Evolutionary conservation across 2,329 filamentous ascomycete species (phyloP), one percentile per base, ranked within the genome.

Genomic region (Cyphellophora attinorum): DNA sequence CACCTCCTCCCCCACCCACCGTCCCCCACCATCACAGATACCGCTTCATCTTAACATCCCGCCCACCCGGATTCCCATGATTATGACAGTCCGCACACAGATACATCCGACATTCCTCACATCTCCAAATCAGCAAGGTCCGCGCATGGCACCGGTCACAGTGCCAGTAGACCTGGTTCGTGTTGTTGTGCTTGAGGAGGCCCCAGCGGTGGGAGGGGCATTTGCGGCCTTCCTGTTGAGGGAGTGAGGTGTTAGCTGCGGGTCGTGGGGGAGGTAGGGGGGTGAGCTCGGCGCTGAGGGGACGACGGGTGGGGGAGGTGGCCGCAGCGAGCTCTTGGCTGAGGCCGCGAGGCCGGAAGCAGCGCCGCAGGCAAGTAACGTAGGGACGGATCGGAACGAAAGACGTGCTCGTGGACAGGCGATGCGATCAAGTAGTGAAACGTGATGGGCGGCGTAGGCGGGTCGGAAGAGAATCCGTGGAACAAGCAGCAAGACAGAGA

Each of bases 71-170:
- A 19, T 31, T 31, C 15, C 29, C 19, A 18, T 19, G 29, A 19
- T 31, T 19, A 12, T 19, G 29, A 12, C 29, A 31, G 13, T 31
- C 19, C 8, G 29, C 15, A 31, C 29, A 31, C 6, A 31, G 29
- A n/a, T 19, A 31, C 15, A 31, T 18, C 13, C 29, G 15, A n/a
- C 29, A 31, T 18, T 31, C 5, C 19, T 31, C 15, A 19, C 29
- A 31, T 31, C 19, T 14, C 15, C 19, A 19, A 13, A 18, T 16
- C 29, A 18, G 13, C 5, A 4, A 4, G 8, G 11, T 13, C 17
- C 18, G 14, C 13, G 17, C 15, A 13, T 19, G 15, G 14, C 29
- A 31, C 29, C 13, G 13, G 29, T 31, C 29, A 19, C 29, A 31
- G 15, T 18, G 13, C 29, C 29, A 31, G 14, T 18, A 19, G 15